phyloP scores from a whole-genome alignment of 768 basidiomycete species.

The Rhodotorula graminis region DNA sequence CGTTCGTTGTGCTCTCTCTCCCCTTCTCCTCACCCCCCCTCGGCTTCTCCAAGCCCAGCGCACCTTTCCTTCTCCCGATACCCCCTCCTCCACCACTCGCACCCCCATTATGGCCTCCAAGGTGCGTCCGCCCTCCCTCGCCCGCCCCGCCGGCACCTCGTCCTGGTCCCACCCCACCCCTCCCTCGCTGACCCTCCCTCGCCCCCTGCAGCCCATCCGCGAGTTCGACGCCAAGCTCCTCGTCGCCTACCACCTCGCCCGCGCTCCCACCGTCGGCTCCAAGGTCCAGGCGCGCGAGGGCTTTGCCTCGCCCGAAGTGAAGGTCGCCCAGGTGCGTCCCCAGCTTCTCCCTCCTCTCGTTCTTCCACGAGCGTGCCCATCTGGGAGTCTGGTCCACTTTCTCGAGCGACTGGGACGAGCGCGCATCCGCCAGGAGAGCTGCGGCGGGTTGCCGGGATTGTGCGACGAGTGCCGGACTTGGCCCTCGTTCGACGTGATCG shows the following conservation, averaged over 20 bases:
- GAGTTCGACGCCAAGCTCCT: constrained; percentile 99
- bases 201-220: constrained; percentile 61
- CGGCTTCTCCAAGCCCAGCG: background rate
- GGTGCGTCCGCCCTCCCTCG: constrained; percentile 1
- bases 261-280: constrained; percentile 72
- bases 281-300: constrained; percentile 53
- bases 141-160: background rate
- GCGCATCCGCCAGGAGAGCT: no score
- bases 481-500: background rate
- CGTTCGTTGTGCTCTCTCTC: background rate
- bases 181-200: background rate
- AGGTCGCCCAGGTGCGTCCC: constrained; percentile 60
- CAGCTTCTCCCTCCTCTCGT: background rate
- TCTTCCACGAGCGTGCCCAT: background rate
- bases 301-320: constrained; percentile 62
- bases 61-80: background rate
- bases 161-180: background rate
- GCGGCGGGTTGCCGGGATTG: background rate
- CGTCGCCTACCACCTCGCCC: constrained; percentile 92
- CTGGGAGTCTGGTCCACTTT: background rate
- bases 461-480: background rate
- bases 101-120: constrained; percentile 33
- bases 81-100: background rate
- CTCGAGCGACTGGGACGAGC: background rate
- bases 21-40: background rate